Evolutionary conservation across 1,284 basidiomycete genomes (phyloP).

Genomic region (Boletus semigastroideus): DNA sequence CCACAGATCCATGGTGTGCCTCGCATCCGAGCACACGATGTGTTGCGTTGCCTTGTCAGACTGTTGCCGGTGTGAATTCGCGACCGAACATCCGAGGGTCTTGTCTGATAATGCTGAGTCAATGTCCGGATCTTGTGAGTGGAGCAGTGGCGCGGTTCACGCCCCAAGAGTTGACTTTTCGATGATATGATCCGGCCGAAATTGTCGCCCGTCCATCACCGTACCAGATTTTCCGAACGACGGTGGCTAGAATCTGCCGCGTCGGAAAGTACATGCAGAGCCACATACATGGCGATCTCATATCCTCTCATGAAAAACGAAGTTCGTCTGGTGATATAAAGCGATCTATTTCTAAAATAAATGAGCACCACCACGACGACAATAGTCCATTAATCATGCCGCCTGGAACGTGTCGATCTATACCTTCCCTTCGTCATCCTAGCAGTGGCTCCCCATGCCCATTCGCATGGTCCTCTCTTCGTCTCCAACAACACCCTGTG

Average conservation of each 20-base stretch:
- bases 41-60: too few relatives aligned
- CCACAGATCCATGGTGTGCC: too few relatives aligned
- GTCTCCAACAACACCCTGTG: conserved; percentile 12
- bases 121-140: neutral
- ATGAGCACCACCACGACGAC: neutral
- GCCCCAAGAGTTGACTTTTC: neutral
- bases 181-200: neutral
- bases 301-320: too few relatives aligned
- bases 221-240: too few relatives aligned
- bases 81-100: neutral
- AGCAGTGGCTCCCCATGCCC: conserved; percentile 10
- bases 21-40: too few relatives aligned
- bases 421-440: conserved; percentile 5
- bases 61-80: too few relatives aligned
- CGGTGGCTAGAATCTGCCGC: too few relatives aligned
- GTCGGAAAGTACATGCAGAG: too few relatives aligned
- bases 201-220: too few relatives aligned
- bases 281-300: too few relatives aligned
- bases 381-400: conserved; percentile 6
- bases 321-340: neutral
- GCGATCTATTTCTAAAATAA: neutral
- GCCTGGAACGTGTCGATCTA: neutral
- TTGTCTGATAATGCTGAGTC: neutral
- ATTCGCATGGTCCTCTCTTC: neutral
- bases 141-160: neutral